These are phyloP conservation scores for Cicer yamashitae DNA, from an alignment of 306 rosid genomes.

Conservation along the genomic window DNA sequence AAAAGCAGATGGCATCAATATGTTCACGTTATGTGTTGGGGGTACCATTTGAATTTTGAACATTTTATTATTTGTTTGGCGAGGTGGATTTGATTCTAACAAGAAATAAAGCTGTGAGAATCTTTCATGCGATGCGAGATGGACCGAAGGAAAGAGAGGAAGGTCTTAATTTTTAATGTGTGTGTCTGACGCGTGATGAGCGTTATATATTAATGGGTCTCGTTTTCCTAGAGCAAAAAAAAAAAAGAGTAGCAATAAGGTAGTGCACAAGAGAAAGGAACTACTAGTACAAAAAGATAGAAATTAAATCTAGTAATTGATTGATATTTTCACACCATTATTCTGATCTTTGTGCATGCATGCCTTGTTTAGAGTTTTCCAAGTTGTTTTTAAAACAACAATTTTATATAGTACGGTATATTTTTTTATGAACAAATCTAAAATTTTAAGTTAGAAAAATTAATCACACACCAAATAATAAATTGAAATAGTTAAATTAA, in stretches of 20 bases:
- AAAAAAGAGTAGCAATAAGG: not conserved
- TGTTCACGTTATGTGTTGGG: constrained; percentile 37
- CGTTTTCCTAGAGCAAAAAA: constrained; percentile 40
- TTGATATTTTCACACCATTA: constrained; percentile 36
- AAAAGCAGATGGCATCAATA: constrained; percentile 35
- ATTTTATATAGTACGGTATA: no score
- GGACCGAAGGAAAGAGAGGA: constrained; percentile 39
- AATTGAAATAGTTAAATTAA: no score
- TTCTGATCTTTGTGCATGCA: constrained; percentile 2
- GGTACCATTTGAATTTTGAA: constrained; percentile 7
- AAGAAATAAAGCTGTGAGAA: constrained; percentile 53
- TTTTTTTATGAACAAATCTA: no score
- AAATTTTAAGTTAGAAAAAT: no score
- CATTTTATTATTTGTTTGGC: constrained; percentile 44
- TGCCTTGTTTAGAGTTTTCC: no score
- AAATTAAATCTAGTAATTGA: no score
- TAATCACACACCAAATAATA: no score
- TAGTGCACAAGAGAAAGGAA: no score
- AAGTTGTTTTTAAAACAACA: no score
- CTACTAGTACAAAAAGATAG: no score
- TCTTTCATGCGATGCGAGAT: constrained; percentile 46
- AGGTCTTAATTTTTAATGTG: constrained; percentile 45
- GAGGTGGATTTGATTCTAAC: constrained; percentile 52
- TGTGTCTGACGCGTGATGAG: constrained; percentile 64
- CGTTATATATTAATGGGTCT: constrained; percentile 52